Conservation (phyloP, 345 rosid species). For the Isatis tinctoria region DNA sequence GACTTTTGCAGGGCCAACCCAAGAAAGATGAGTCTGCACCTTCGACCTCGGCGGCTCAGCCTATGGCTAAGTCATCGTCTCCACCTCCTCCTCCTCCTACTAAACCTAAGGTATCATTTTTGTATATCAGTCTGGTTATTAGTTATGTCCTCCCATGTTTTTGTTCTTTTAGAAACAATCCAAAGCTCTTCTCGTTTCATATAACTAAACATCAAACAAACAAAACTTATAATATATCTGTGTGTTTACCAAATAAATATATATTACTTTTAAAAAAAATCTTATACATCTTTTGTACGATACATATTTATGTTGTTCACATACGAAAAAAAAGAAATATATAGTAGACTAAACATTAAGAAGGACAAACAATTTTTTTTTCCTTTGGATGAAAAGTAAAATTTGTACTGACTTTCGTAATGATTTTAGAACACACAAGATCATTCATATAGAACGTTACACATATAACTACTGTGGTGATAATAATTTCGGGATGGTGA, state of each 20-base stretch:
- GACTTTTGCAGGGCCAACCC: constrained; percentile 23
- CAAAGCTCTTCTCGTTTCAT: background rate
- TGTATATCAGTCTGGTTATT: background rate
- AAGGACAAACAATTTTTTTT: no score
- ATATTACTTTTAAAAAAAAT: background rate
- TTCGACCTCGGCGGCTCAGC: constrained; percentile 25
- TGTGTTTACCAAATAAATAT: no score
- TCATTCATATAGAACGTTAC: background rate
- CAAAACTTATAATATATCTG: no score
- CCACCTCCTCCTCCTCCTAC: constrained; percentile 25
- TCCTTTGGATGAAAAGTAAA: no score
- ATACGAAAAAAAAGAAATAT: no score
- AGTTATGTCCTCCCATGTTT: background rate
- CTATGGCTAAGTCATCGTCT: constrained; percentile 18
- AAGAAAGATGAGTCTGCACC: constrained; percentile 23
- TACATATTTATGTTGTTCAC: no score
- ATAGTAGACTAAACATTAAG: no score
- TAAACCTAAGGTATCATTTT: constrained; percentile 27
- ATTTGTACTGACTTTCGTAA: background rate
- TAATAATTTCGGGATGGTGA: background rate
- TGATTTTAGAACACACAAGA: background rate
- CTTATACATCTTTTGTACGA: background rate
- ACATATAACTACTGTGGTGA: background rate
- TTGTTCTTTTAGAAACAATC: no score
- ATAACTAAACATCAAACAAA: background rate